These are phyloP conservation scores for Maudiozyma humilis DNA, from an alignment of 1,139 yeast genomes.

Conservation along the genomic window DNA sequence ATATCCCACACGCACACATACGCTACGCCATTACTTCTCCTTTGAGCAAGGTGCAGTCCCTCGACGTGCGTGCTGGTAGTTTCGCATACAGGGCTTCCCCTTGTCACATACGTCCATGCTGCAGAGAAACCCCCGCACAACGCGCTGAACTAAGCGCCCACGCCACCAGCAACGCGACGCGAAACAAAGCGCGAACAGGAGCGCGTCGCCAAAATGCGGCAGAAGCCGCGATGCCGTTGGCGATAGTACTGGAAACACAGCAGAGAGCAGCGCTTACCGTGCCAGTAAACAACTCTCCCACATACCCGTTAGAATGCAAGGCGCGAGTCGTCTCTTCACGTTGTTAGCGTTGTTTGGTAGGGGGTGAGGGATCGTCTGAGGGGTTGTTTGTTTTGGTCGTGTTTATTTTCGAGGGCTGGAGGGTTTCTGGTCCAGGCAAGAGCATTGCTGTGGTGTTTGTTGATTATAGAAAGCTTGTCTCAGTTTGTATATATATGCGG, in stretches of 20 bases:
- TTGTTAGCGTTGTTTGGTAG: neutral
- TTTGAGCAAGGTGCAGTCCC: neutral
- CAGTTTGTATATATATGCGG: neutral
- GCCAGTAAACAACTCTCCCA: neutral
- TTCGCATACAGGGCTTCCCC: neutral
- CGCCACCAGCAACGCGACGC: conserved; percentile 4
- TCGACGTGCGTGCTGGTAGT: too few species aligned
- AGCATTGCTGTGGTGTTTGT: neutral
- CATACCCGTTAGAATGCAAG: neutral
- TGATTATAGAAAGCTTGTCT: neutral
- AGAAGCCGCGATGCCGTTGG: neutral
- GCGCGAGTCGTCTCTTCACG: neutral
- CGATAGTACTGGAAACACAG: too few species aligned
- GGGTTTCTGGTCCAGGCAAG: neutral
- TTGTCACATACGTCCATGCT: too few species aligned
- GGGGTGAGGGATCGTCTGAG: neutral
- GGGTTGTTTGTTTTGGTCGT: neutral
- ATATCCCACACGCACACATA: too few species aligned
- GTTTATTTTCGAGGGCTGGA: neutral
- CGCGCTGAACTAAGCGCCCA: neutral
- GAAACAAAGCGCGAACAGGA: neutral
- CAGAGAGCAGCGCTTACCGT: too few species aligned
- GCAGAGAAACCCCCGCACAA: neutral
- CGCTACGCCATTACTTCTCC: too few species aligned
- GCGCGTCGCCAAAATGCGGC: conserved; percentile 1